Conservation (phyloP, 1,139 yeast species). For the Nakaseomyces glabratus region DNA sequence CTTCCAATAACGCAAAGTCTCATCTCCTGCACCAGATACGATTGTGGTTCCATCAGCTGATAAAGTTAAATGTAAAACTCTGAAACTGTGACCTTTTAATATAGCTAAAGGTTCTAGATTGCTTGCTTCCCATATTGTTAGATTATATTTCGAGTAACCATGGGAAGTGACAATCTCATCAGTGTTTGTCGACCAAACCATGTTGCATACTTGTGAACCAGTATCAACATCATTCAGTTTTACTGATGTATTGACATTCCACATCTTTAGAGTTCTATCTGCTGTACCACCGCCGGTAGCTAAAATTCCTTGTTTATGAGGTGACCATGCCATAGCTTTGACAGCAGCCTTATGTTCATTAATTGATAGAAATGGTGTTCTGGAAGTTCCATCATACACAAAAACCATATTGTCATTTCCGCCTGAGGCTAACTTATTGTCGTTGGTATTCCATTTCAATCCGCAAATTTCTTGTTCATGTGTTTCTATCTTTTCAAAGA, state of each 20-base stretch:
- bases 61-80: slow-evolving; percentile 81
- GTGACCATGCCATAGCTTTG: slow-evolving; percentile 95
- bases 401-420: slow-evolving; percentile 83
- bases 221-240: slow-evolving; percentile 75
- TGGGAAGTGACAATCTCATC: slow-evolving; percentile 92
- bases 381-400: slow-evolving; percentile 78
- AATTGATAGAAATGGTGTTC: slow-evolving; percentile 64
- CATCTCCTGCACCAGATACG: slow-evolving; percentile 99
- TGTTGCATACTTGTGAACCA: slow-evolving; percentile 92
- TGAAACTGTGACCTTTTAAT: slow-evolving; percentile 85
- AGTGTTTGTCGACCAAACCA: slow-evolving; percentile 87
- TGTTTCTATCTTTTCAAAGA: slow-evolving; percentile 55
- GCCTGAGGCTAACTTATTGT: slow-evolving; percentile 81
- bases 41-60: slow-evolving; percentile 97
- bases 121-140: slow-evolving; percentile 91
- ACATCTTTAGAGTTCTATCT: slow-evolving; percentile 78
- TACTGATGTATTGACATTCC: slow-evolving; percentile 82
- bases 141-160: slow-evolving; percentile 85
- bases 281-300: slow-evolving; percentile 99
- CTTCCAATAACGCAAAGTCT: slow-evolving; percentile 89
- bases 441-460: slow-evolving; percentile 83
- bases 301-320: slow-evolving; percentile 85
- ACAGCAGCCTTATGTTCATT: slow-evolving; percentile 90
- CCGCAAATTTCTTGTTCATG: slow-evolving; percentile 98
- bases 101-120: slow-evolving; percentile 90